phyloP scores from a whole-genome alignment of 2,329 filamentous ascomycete genomes.

The Fusarium sp. region DNA sequence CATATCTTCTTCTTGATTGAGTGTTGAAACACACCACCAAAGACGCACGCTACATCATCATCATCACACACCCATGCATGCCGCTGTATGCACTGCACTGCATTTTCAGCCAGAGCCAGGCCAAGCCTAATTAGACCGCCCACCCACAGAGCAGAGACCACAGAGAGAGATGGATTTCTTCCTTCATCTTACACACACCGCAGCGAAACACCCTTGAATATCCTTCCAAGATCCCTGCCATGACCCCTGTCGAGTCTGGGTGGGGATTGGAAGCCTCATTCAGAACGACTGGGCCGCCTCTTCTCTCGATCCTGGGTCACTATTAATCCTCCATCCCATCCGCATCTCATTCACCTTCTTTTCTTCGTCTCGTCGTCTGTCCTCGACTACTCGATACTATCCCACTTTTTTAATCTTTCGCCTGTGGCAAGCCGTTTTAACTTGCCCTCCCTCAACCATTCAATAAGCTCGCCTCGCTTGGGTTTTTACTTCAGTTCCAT shows the following conservation, averaged over 20 bases:
- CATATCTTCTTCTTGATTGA: not conserved
- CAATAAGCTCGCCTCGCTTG: slow-evolving; percentile 25
- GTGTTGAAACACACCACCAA: slow-evolving; percentile 37
- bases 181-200: slow-evolving; percentile 32
- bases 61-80: slow-evolving; percentile 29
- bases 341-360: slow-evolving; percentile 35
- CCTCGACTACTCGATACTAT: slow-evolving; percentile 35
- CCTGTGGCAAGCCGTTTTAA: slow-evolving; percentile 26
- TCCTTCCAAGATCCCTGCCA: slow-evolving; percentile 31
- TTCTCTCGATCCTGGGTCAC: slow-evolving; percentile 43
- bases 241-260: slow-evolving; percentile 23
- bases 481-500: slow-evolving; percentile 1
- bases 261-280: slow-evolving; percentile 47
- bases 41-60: slow-evolving; percentile 35
- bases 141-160: slow-evolving; percentile 23
- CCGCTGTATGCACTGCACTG: slow-evolving; percentile 4
- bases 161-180: not conserved
- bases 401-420: slow-evolving; percentile 38
- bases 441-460: slow-evolving; percentile 14
- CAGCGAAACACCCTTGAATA: slow-evolving; percentile 35
- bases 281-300: slow-evolving; percentile 44
- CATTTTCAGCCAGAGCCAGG: slow-evolving; percentile 31
- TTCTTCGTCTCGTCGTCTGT: slow-evolving; percentile 43
- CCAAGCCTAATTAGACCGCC: slow-evolving; percentile 38
- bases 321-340: slow-evolving; percentile 47